A percentile compares a stretch with the other conserved stretches of the same genome.
phyloP scores from a whole-genome alignment of 495 filamentous ascomycete genomes.

The Penicillium crystallinum region DNA sequence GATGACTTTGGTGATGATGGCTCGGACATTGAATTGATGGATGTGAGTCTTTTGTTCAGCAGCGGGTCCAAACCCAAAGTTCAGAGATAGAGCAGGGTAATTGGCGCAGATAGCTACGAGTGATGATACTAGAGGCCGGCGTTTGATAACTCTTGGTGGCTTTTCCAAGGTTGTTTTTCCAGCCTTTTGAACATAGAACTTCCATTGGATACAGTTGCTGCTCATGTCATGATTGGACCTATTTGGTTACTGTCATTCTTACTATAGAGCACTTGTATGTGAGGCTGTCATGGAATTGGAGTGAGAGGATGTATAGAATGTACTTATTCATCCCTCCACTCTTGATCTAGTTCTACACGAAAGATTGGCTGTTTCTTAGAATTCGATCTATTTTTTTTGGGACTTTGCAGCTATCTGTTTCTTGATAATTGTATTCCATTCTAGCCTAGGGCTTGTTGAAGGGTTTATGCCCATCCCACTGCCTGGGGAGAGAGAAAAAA shows the following conservation, averaged over 20 bases:
- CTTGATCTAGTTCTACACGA: too few relatives aligned
- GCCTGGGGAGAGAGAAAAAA: neutral
- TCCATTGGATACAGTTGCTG: neutral
- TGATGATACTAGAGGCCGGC: constrained; percentile 6
- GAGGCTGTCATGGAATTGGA: neutral
- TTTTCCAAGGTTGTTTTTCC: neutral
- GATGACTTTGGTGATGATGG: constrained; percentile 13
- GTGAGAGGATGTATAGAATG: neutral
- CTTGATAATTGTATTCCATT: constrained; percentile 6
- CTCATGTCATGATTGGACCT: neutral
- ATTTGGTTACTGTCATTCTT: neutral
- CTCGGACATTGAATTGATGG: constrained; percentile 12
- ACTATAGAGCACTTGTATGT: neutral
- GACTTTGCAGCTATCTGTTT: constrained; percentile 5
- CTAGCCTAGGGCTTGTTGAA: constrained; percentile 5
- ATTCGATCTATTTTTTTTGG: neutral
- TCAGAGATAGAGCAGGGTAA: neutral
- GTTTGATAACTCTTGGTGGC: constrained; percentile 1
- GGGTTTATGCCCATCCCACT: neutral
- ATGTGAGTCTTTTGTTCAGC: constrained; percentile 10
- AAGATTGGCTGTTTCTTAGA: neutral
- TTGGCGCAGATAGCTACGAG: constrained; percentile 14
- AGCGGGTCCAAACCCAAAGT: constrained; percentile 4
- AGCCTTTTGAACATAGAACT: neutral
- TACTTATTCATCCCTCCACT: neutral